Evolutionary conservation across 345 rosid species (phyloP).

Genomic region (Carallia pectinifolia): DNA sequence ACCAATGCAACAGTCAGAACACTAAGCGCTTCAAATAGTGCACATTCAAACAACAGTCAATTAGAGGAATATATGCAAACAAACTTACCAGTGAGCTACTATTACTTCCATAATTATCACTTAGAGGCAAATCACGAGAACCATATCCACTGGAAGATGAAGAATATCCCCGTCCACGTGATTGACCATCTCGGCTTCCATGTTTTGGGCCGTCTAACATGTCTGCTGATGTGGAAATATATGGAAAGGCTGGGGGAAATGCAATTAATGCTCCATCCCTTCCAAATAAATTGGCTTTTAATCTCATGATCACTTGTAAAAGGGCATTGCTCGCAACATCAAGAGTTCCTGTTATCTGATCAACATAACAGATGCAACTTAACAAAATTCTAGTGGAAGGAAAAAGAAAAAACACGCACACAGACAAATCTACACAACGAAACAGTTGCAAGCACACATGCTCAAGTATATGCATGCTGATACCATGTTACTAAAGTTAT

Average conservation of each 20-base stretch:
- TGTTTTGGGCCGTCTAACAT: conserved; percentile 22
- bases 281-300: conserved; percentile 36
- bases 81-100: conserved; percentile 24
- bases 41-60: not conserved
- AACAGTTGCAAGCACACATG: not conserved
- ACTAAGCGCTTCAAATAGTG: not conserved
- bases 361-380: conserved; percentile 6
- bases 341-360: conserved; percentile 32
- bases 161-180: conserved; percentile 28
- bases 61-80: not conserved
- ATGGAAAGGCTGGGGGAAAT: conserved; percentile 28
- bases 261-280: conserved; percentile 31
- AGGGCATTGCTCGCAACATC: conserved; percentile 39
- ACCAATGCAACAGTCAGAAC: not conserved
- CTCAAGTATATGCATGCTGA: not conserved
- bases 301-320: conserved; percentile 31
- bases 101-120: conserved; percentile 23
- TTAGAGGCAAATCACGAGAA: conserved; percentile 18
- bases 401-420: not conserved
- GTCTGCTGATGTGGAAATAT: conserved; percentile 24
- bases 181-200: conserved; percentile 26
- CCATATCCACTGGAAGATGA: conserved; percentile 24
- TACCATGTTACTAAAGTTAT: not conserved
- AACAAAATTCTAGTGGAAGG: not conserved
- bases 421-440: not conserved